phyloP scores from a whole-genome alignment of 2,329 filamentous ascomycete species.

The Talaromyces pinophilus region DNA sequence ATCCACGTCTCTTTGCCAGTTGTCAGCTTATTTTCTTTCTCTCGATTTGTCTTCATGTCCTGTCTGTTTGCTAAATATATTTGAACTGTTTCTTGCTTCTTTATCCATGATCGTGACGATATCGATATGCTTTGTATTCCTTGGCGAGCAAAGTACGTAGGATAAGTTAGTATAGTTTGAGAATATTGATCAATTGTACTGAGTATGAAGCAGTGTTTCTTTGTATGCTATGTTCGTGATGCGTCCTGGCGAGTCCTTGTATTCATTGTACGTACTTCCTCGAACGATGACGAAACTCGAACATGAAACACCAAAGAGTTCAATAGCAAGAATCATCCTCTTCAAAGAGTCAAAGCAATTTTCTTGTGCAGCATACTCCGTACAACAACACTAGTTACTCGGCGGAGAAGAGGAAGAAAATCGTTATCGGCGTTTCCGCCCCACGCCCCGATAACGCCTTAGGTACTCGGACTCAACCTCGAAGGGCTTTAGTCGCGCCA shows the following conservation, averaged over 20 bases:
- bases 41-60: conserved; percentile 3
- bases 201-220: background rate
- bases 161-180: conserved; percentile 1
- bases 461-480: background rate
- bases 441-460: conserved; percentile 9
- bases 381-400: background rate
- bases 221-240: background rate
- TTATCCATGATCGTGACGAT: conserved; percentile 12
- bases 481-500: conserved; percentile 14
- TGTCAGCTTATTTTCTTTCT: background rate
- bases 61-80: conserved; percentile 8
- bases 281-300: background rate
- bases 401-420: background rate
- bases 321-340: background rate
- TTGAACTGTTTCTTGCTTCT: background rate
- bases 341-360: background rate
- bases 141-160: conserved; percentile 15
- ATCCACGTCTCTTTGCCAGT: conserved; percentile 1
- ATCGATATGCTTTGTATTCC: conserved; percentile 13
- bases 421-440: conserved; percentile 3
- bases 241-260: background rate
- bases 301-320: background rate
- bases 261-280: background rate
- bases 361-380: background rate
- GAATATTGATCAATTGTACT: conserved; percentile 1